Evolutionary conservation across 2,329 filamentous ascomycete species (phyloP).

Genomic region (Fusarium stilboides): DNA sequence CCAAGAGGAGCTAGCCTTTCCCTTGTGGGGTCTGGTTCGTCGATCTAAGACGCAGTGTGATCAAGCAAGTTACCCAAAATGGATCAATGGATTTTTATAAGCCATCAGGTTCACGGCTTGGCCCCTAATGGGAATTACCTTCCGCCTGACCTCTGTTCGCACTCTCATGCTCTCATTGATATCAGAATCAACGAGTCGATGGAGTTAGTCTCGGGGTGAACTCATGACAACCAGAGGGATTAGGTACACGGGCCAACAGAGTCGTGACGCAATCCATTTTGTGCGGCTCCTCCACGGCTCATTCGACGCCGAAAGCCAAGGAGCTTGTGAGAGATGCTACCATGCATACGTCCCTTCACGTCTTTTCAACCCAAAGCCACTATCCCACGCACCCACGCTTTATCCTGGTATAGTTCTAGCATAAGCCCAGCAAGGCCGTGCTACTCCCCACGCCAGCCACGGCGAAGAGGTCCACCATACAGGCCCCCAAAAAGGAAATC

Average conservation of each 20-base stretch:
- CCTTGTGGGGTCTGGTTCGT: constrained; percentile 43
- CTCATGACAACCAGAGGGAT: constrained; percentile 5
- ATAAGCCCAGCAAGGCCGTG: constrained; percentile 32
- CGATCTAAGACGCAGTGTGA: constrained; percentile 40
- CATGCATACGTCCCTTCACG: not conserved
- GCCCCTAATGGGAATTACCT: constrained; percentile 5
- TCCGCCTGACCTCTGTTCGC: constrained; percentile 1
- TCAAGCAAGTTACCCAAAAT: constrained; percentile 42
- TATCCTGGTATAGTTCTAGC: constrained; percentile 30
- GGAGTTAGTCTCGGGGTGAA: constrained; percentile 28
- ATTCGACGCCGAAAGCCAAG: constrained; percentile 24
- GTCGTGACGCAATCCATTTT: constrained; percentile 48
- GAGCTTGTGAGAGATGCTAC: constrained; percentile 14
- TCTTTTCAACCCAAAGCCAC: constrained; percentile 27
- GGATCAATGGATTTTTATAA: constrained; percentile 29
- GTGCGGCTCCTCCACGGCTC: constrained; percentile 21
- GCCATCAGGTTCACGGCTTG: constrained; percentile 16
- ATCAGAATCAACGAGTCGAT: constrained; percentile 5
- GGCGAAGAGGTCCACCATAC: constrained; percentile 37
- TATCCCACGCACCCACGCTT: constrained; percentile 38
- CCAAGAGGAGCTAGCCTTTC: constrained; percentile 36
- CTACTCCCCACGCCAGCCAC: constrained; percentile 40
- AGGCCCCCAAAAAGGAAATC: constrained; percentile 34
- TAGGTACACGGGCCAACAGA: constrained; percentile 9
- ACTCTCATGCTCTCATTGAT: constrained; percentile 10